Evolutionary conservation across 148 eudicot species (phyloP), one percentile per base, ranked within the genome.

Genomic region (Amaranthus hypochondriacus): DNA sequence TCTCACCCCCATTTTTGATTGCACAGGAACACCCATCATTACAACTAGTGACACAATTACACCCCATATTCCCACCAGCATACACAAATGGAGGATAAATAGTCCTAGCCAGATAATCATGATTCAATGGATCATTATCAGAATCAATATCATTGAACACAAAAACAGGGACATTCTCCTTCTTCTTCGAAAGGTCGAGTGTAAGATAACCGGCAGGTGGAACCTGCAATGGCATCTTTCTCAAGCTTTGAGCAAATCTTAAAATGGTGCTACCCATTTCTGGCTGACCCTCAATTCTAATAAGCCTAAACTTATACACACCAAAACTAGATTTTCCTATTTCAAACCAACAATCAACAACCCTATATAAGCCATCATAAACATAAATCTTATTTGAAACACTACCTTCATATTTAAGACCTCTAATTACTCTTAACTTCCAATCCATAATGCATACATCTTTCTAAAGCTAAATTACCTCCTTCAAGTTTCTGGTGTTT

Each of bases 341-440:
- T 71, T 90, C 99, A 77, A 90, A 86, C 97, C 97, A 95, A 55
- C 86, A 64, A 14, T 89, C 86, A 48, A 78, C 72, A 70, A 95
- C 75, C 62, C 68, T 92, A 81, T 95, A 95, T 59, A 95, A 83
- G 39, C 99, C 99, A 87, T 95, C 99, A 83, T 95, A 95, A 75
- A 95, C 96, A 82, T 87, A 95, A 75, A 90, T 78, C 68, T 89
- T 95, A 43, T 84, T 87, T 46, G 89, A 86, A 58, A 76, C 69
- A 56, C 83, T 82, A 53, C 99, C 97, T 14, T 79, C 83, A 67
- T 84, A 89, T 51, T 78, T 90, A 56, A 90, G 48, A 6, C 99
- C 99, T 2, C 99, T 85, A 77, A 95, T 85, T 10, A 95, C 99
- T 76, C 99, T n/a, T 87, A 73, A 95, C 84, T 80, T 95, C 99